A percentile compares a stretch with the other conserved stretches of the same genome.
Conservation (phyloP, 768 basidiomycete species). For the Mycena latifolia region DNA sequence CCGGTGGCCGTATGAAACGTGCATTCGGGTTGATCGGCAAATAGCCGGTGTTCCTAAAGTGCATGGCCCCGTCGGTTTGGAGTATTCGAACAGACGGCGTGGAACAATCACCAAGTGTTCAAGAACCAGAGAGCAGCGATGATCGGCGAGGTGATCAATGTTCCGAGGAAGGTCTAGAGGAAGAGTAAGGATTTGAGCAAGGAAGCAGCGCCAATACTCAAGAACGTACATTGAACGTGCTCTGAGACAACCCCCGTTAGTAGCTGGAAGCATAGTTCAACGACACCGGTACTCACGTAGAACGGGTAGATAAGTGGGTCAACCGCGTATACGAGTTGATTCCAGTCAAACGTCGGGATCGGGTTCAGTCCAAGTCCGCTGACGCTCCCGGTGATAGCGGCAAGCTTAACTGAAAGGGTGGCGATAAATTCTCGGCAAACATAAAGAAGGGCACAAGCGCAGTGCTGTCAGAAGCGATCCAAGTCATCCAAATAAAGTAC, state of each 20-base stretch:
- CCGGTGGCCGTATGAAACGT: too few species aligned
- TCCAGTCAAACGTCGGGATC: constrained; percentile 56
- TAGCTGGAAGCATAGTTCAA: too few species aligned
- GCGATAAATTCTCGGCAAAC: too few species aligned
- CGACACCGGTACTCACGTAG: constrained; percentile 44
- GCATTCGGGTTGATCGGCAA: constrained; percentile 54
- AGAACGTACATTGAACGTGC: constrained; percentile 30
- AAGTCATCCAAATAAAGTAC: constrained; percentile 55
- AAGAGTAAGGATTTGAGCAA: too few species aligned
- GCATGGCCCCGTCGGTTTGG: too few species aligned
- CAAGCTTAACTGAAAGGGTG: constrained; percentile 35
- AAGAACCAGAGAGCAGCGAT: constrained; percentile 28
- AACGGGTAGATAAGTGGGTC: constrained; percentile 48
- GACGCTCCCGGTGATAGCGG: constrained; percentile 44
- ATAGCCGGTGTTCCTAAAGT: constrained; percentile 50
- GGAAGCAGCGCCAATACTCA: too few species aligned
- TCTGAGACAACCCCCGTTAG: too few species aligned
- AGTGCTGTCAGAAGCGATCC: constrained; percentile 50
- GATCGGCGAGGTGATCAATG: constrained; percentile 23
- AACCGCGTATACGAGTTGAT: constrained; percentile 39
- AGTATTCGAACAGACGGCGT: too few species aligned
- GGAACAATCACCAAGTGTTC: too few species aligned
- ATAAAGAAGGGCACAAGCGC: too few species aligned
- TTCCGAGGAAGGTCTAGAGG: constrained; percentile 23
- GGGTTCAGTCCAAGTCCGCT: constrained; percentile 50